Base-by-base conservation (phyloP, 345 rosid species). In the Ceriops decandra region DNA sequence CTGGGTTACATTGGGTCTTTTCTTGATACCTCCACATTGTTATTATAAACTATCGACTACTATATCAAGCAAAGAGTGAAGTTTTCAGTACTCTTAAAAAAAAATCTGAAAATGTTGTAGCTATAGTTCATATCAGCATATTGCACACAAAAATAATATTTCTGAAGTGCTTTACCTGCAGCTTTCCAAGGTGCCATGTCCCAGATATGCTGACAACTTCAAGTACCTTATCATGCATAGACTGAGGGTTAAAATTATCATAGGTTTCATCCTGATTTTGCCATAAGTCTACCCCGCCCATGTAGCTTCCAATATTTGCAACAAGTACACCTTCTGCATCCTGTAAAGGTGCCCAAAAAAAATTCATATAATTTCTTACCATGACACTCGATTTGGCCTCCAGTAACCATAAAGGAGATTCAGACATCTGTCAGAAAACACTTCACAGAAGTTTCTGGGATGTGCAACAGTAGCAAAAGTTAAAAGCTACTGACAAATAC, bases 221-320 rank as follows among this genome's bases (percentile, higher is more conserved):
- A 5, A 92, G 82, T 68, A 90, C 65, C 77, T 88, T 88, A 77
- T 88, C 98, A 52, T 90, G 98, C 96, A 92, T 92, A 21, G 91
- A 92, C 60, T 92, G 98, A 7, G 93, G 95, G 60, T 82, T 84
- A 68, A 92, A 90, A 69, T 87, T 87, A 67, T 85, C 96, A 71
- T 79, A 88, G 54, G 80, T 85, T 72, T 92, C 98, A 66, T 90
- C 96, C 76, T 90, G 91, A 46, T 90, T 88, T 74, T 92, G 95
- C 96, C 98, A 92, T 70, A 92, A 77, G 72, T 92, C 98, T 21
- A 92, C 96, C 47, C 98, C 96, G 36, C 96, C 98, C 98, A 90
- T 92, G 76, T 92, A 92, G 80, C 98, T 92, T 72, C 96, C 98
- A 57, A 92, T 92, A 80, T 92, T 92, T 33, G 96, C 89, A 73